Evolutionary conservation across 768 basidiomycete species (phyloP), one percentile per base, ranked within the genome.

Genomic region (Lentinula boryana): DNA sequence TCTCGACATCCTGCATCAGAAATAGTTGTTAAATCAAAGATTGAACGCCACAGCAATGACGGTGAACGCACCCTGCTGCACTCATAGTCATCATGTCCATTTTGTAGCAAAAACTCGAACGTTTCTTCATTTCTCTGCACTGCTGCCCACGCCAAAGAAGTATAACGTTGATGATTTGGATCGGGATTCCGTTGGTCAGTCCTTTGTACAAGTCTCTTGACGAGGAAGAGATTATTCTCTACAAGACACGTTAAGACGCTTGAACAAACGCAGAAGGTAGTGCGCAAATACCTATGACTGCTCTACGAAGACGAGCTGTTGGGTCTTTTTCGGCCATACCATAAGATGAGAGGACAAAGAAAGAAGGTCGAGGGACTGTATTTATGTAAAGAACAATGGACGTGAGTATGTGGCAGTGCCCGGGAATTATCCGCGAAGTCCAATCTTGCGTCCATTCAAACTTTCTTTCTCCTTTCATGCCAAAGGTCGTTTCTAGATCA

Each of bases 161-260:
- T 97, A 69, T 89, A 88, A 7, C 92, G 82, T 64, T 83, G 83
- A 23, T 84, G 76, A 15, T 80, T 81, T 10, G 87, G 79, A 74
- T 98, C 95, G 8, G 93, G 86, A 74, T 98, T 98, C 21, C 95
- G 85, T 79, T 97, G 85, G 68, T 97, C 94, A 8, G 88, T 88
- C 66, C 89, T 78, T 72, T 91, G 85, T 58, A 93, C 80, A 65
- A 98, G 86, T 38, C 95, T 84, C 75, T 87, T 90, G 68, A 97
- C 92, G 63, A 96, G 85, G 66, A 95, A 89, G 65, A 97, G 84
- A 75, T 96, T 96, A 76, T 96, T 95, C 76, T 96, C 95, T 98
- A 69, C 40, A 60, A 64, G 65, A 31, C 32, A 23, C 9, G 4
- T 48, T n/a, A 13, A 27, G 50, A 49, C 21, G 56, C 65, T 65